Evolutionary conservation across 148 eudicot species (phyloP).

Genomic region (Drosera capensis): DNA sequence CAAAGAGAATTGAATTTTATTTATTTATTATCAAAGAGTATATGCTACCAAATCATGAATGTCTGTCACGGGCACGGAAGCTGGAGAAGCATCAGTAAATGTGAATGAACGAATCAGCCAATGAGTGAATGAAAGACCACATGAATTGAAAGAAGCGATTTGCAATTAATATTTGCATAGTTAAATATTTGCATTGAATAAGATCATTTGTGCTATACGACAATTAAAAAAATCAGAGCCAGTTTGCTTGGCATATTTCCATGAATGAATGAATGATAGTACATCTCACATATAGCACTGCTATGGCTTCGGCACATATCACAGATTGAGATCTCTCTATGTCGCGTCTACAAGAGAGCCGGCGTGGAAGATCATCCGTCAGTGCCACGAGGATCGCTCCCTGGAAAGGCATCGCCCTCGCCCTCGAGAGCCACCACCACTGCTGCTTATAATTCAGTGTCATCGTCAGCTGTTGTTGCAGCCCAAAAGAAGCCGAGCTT

Average conservation of each 20-base stretch:
- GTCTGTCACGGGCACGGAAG: conserved; percentile 3
- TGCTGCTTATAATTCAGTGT: too few species aligned
- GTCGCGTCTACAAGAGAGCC: conserved; percentile 48
- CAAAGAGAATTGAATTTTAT: too few species aligned
- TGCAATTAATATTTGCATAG: too few species aligned
- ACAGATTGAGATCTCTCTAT: conserved; percentile 50
- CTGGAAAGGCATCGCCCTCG: conserved; percentile 2
- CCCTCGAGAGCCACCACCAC: background rate
- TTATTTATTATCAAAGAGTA: background rate
- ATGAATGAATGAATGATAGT: too few species aligned
- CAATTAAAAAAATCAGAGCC: too few species aligned
- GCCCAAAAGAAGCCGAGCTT: background rate
- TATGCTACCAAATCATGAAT: background rate
- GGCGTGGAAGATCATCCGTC: conserved; percentile 50
- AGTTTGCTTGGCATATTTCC: background rate
- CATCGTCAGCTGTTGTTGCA: background rate
- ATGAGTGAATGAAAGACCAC: background rate
- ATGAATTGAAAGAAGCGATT: too few species aligned
- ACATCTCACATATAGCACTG: background rate
- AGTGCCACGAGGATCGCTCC: conserved; percentile 17
- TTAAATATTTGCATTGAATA: too few species aligned
- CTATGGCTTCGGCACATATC: background rate
- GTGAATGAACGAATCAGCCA: background rate
- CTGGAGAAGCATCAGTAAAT: background rate
- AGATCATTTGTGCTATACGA: too few species aligned